These are phyloP conservation scores for Stagonosporopsis chrysanthemi DNA, from an alignment of 2,329 filamentous ascomycete genomes.

Conservation along the genomic window DNA sequence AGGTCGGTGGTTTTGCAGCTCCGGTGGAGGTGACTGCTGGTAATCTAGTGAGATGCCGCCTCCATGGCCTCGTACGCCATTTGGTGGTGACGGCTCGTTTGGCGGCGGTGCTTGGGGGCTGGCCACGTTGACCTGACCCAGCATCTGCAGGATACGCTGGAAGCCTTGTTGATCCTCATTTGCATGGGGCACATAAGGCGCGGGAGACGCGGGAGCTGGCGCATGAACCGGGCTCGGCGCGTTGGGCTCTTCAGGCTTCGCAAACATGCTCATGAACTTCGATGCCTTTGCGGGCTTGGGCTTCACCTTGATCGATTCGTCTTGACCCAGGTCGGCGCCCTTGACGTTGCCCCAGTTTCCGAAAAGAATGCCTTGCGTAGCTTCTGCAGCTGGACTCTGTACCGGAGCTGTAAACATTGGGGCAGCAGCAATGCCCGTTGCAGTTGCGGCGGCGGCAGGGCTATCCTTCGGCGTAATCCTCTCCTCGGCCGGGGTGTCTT, in stretches of 20 bases:
- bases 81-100: constrained; percentile 32
- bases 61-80: constrained; percentile 38
- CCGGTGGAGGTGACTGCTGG: constrained; percentile 42
- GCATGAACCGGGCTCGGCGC: constrained; percentile 23
- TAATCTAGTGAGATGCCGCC: constrained; percentile 44
- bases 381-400: constrained; percentile 68
- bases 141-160: constrained; percentile 80
- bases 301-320: constrained; percentile 45
- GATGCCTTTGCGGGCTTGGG: constrained; percentile 74
- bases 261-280: constrained; percentile 80
- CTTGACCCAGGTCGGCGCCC: constrained; percentile 45
- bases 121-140: constrained; percentile 61
- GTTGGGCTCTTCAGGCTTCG: constrained; percentile 49
- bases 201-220: constrained; percentile 32
- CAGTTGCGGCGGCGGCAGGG: constrained; percentile 28
- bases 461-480: constrained; percentile 51
- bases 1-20: constrained; percentile 34
- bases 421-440: constrained; percentile 28
- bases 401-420: constrained; percentile 52
- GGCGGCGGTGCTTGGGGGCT: constrained; percentile 28
- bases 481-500: constrained; percentile 57
- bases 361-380: constrained; percentile 81
- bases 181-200: constrained; percentile 52
- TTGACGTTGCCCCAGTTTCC: constrained; percentile 63
- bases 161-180: constrained; percentile 85